These are phyloP conservation scores for Wickerhamomyces subpelliculosus DNA, from an alignment of 805 yeast species.

Conservation along the genomic window DNA sequence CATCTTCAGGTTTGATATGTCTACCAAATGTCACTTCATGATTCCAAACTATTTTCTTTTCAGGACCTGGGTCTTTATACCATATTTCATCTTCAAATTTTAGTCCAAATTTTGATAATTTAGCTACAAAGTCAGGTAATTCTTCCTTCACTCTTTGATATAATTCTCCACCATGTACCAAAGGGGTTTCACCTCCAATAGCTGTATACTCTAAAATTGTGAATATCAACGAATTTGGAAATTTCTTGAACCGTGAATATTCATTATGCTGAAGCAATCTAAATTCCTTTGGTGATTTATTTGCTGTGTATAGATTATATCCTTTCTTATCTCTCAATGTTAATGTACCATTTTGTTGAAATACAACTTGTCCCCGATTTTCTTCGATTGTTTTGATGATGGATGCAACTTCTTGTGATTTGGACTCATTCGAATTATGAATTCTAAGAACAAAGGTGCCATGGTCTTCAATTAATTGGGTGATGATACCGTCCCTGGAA, in stretches of 20 bases:
- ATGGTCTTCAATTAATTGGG: constrained; percentile 16
- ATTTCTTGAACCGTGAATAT: constrained; percentile 24
- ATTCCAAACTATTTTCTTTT: too few relatives aligned
- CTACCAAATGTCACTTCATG: constrained; percentile 27
- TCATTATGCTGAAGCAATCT: constrained; percentile 27
- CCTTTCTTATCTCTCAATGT: constrained; percentile 22
- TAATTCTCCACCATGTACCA: constrained; percentile 27
- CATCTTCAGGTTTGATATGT: constrained; percentile 18
- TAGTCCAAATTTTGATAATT: constrained; percentile 20
- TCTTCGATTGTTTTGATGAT: constrained; percentile 18
- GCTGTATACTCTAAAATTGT: constrained; percentile 17
- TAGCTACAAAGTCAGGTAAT: constrained; percentile 18
- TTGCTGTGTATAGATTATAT: constrained; percentile 24
- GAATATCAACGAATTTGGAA: constrained; percentile 23
- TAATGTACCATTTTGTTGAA: constrained; percentile 25
- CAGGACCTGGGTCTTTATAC: too few relatives aligned
- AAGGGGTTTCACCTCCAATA: constrained; percentile 28
- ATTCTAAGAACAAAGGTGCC: constrained; percentile 26
- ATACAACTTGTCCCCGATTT: constrained; percentile 17
- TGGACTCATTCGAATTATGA: constrained; percentile 13
- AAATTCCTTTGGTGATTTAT: constrained; percentile 23
- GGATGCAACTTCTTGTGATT: constrained; percentile 10
- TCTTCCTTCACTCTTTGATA: constrained; percentile 15
- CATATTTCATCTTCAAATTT: constrained; percentile 22
- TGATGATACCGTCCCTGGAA: constrained; percentile 20